Percentiles rank a stretch among this genome's conserved stretches.
phyloP scores from a whole-genome alignment of 2,329 filamentous ascomycete genomes.

The Dothideomycetes sp. region DNA sequence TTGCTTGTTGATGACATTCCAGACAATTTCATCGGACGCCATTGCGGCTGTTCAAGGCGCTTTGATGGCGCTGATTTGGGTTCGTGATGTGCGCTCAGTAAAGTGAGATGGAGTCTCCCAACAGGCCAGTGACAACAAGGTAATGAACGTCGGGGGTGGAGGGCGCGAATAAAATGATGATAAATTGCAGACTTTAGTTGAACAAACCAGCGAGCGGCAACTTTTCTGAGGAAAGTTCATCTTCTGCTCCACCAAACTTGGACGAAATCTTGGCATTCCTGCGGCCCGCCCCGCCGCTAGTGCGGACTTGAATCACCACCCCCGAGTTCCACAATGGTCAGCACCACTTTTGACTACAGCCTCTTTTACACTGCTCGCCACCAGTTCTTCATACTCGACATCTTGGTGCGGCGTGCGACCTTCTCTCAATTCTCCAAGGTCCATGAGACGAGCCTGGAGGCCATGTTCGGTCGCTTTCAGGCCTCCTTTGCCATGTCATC shows the following conservation, averaged over 20 bases:
- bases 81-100: too few species aligned
- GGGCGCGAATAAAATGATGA: too few species aligned
- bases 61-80: neutral
- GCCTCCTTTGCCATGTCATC: conserved; percentile 4
- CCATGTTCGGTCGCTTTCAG: conserved; percentile 2
- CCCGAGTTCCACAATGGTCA: neutral
- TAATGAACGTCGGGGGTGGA: too few species aligned
- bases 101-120: neutral
- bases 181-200: too few species aligned
- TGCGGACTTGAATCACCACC: neutral
- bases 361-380: neutral
- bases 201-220: too few species aligned
- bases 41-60: conserved; percentile 32
- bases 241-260: neutral
- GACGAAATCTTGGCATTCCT: neutral
- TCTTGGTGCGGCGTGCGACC: neutral
- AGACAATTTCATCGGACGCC: conserved; percentile 93
- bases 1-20: conserved; percentile 92
- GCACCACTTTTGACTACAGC: neutral
- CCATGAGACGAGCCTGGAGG: conserved; percentile 5
- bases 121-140: neutral
- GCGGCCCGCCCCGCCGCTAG: neutral
- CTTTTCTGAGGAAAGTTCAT: neutral
- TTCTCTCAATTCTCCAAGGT: too few species aligned
- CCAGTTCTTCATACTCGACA: neutral